Conservation (phyloP, 2,329 filamentous ascomycete genomes). For the Iodosphaeria phyllophila region DNA sequence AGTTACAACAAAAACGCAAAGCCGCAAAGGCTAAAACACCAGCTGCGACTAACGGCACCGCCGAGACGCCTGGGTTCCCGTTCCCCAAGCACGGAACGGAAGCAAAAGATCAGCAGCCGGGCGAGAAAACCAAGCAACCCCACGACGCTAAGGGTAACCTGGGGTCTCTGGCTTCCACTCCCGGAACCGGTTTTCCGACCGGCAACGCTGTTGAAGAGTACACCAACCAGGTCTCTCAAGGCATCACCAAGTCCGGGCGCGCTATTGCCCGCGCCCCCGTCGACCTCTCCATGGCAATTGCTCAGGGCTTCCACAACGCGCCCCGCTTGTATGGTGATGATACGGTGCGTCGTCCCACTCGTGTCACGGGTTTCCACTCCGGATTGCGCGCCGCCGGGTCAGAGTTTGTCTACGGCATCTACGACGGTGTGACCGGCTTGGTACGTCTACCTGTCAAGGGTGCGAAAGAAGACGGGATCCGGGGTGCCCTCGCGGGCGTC, state of each 20-base stretch:
- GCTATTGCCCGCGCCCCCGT: conserved; percentile 39
- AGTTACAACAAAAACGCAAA: conserved; percentile 6
- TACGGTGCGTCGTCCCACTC: conserved; percentile 43
- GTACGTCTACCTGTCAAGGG: conserved; percentile 39
- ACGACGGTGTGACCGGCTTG: conserved; percentile 45
- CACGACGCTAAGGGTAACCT: conserved; percentile 4
- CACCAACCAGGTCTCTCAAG: conserved; percentile 29
- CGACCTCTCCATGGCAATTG: conserved; percentile 39
- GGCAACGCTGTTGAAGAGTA: conserved; percentile 20
- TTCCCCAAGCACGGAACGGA: conserved; percentile 5
- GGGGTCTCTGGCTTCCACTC: conserved; percentile 9
- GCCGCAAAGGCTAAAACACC: conserved; percentile 5
- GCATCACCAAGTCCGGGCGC: conserved; percentile 27
- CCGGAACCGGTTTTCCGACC: too few relatives aligned
- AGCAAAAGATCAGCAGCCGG: conserved; percentile 1
- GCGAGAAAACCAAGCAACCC: conserved; percentile 1
- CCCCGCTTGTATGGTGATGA: conserved; percentile 52
- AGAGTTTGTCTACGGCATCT: conserved; percentile 44
- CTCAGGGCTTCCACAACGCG: conserved; percentile 54
- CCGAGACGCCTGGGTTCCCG: conserved; percentile 5
- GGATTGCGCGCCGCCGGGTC: conserved; percentile 40
- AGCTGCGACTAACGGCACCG: background rate
- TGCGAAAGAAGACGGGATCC: conserved; percentile 32
- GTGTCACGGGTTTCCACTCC: conserved; percentile 46
- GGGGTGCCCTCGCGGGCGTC: conserved; percentile 31